Conservation (phyloP, 2,329 filamentous ascomycete species). For the Colletotrichum karsti region DNA sequence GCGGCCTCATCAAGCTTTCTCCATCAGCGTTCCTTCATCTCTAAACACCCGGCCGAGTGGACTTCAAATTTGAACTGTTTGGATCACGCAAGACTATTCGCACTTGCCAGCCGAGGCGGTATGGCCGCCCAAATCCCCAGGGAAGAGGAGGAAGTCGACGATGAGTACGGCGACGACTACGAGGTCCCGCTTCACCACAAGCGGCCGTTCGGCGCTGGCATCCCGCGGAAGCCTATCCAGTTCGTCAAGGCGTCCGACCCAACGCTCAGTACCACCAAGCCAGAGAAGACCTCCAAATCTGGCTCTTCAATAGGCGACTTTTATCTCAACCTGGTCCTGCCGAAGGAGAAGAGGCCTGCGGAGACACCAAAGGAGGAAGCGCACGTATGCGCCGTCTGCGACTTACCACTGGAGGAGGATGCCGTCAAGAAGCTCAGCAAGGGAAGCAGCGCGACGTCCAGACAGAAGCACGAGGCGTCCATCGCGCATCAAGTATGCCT, state of each 20-base stretch:
- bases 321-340: slow-evolving; percentile 75
- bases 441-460: slow-evolving; percentile 34
- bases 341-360: slow-evolving; percentile 36
- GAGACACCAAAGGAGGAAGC: slow-evolving; percentile 1
- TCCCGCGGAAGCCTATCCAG: slow-evolving; percentile 61
- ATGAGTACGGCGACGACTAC: slow-evolving; percentile 46
- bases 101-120: not conserved
- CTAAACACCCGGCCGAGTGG: not conserved
- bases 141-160: slow-evolving; percentile 3
- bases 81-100: not conserved
- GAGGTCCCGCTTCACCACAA: slow-evolving; percentile 62
- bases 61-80: not conserved
- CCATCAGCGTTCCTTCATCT: not conserved
- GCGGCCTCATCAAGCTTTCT: not conserved
- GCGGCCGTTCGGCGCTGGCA: slow-evolving; percentile 63
- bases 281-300: slow-evolving; percentile 35
- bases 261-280: slow-evolving; percentile 37
- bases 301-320: slow-evolving; percentile 58
- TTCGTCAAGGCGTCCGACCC: slow-evolving; percentile 64
- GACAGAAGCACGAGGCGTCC: slow-evolving; percentile 62
- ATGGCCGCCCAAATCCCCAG: slow-evolving; percentile 1
- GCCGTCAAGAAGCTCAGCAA: slow-evolving; percentile 2
- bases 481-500: slow-evolving; percentile 78
- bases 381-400: slow-evolving; percentile 44
- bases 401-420: slow-evolving; percentile 38